phyloP scores from a whole-genome alignment of 1,284 basidiomycete species.

The Malassezia caprae region DNA sequence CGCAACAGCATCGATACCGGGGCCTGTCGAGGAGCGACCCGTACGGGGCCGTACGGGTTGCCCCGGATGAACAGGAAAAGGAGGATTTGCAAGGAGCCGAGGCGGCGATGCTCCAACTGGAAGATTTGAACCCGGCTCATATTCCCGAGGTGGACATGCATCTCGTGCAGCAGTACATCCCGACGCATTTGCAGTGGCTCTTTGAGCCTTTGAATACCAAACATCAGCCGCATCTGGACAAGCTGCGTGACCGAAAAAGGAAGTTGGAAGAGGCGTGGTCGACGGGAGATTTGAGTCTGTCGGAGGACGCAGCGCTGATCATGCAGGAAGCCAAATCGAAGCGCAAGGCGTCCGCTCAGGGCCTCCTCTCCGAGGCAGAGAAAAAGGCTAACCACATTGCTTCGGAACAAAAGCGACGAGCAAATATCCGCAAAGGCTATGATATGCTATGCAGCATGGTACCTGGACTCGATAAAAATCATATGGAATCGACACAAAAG shows the following conservation, averaged over 20 bases:
- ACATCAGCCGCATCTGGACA: conserved; percentile 16
- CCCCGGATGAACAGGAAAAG: neutral
- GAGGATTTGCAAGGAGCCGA: neutral
- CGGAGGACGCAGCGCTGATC: conserved; percentile 4
- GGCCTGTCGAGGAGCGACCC: neutral
- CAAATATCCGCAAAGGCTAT: conserved; percentile 19
- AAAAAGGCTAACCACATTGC: conserved; percentile 19
- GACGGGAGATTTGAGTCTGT: neutral
- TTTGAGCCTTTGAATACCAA: conserved; percentile 5
- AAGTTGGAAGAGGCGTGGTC: neutral
- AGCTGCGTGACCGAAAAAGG: conserved; percentile 10
- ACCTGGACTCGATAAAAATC: neutral
- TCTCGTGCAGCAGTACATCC: neutral
- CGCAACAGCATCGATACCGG: neutral
- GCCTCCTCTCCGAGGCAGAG: conserved; percentile 2
- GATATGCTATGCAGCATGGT: conserved; percentile 9
- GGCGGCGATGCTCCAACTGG: neutral
- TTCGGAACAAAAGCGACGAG: conserved; percentile 17
- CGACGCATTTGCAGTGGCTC: neutral
- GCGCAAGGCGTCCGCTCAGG: conserved; percentile 1
- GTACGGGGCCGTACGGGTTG: neutral
- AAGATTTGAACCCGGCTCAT: neutral
- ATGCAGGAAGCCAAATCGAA: neutral
- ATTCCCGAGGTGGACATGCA: neutral
- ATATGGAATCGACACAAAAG: neutral